phyloP scores from a whole-genome alignment of 1,139 yeast species.

The Yamadazyma siamensis region DNA sequence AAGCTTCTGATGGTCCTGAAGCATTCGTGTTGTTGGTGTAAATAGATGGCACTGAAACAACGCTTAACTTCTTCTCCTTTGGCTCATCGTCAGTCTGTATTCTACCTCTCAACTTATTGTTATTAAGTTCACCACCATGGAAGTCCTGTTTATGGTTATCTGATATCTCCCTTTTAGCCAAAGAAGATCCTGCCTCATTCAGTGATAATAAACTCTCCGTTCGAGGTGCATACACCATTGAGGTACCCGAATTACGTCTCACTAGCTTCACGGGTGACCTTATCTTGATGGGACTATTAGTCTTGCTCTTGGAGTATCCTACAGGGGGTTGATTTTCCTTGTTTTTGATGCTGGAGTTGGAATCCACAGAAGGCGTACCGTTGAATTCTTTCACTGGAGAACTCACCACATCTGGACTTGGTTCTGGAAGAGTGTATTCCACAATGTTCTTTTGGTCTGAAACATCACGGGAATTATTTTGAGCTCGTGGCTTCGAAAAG shows the following conservation, averaged over 20 bases:
- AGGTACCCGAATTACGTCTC: conserved; percentile 22
- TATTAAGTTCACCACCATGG: conserved; percentile 19
- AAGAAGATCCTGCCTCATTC: neutral
- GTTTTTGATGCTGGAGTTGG: conserved; percentile 1
- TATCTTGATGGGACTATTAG: conserved; percentile 34
- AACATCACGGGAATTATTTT: conserved; percentile 14
- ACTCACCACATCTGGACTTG: conserved; percentile 31
- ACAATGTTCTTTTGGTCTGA: conserved; percentile 12
- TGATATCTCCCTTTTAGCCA: neutral
- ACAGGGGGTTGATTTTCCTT: conserved; percentile 9
- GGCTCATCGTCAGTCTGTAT: neutral
- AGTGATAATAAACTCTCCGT: conserved; percentile 1
- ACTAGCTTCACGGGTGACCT: conserved; percentile 37
- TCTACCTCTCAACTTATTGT: conserved; percentile 25
- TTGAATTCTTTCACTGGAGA: conserved; percentile 22
- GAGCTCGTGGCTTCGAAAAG: conserved; percentile 7
- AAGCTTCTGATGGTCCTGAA: conserved; percentile 15
- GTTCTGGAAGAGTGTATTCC: conserved; percentile 26
- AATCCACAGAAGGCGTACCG: conserved; percentile 22
- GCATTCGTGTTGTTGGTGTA: conserved; percentile 15
- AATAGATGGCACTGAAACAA: conserved; percentile 30
- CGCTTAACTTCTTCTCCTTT: conserved; percentile 17
- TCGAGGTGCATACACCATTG: conserved; percentile 8
- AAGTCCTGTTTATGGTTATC: conserved; percentile 7
- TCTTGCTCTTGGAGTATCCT: conserved; percentile 5